These are phyloP conservation scores for Pseudogymnoascus sp. DNA, from an alignment of 2,329 filamentous ascomycete genomes.

Conservation along the genomic window DNA sequence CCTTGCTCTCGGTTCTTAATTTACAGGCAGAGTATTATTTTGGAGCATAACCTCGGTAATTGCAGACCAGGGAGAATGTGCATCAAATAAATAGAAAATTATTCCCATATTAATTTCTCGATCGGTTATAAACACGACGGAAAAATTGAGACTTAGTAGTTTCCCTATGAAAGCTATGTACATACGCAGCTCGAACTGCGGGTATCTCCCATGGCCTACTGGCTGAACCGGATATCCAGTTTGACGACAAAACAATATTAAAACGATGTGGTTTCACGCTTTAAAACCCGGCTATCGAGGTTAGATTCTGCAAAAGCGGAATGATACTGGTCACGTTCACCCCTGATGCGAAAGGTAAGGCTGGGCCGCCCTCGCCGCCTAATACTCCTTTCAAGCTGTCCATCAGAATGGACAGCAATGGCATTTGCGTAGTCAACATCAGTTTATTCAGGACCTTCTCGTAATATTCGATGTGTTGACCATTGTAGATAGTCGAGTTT, in stretches of 20 bases:
- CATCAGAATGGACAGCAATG: neutral
- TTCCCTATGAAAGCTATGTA: neutral
- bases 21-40: neutral
- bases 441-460: conserved; percentile 31
- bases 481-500: conserved; percentile 35
- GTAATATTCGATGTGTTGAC: conserved; percentile 36
- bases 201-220: neutral
- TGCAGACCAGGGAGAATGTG: neutral
- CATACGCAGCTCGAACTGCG: neutral
- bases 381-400: neutral
- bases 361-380: neutral
- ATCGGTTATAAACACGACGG: neutral
- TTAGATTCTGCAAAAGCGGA: neutral
- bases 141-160: neutral
- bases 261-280: neutral
- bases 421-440: neutral
- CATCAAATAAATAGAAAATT: neutral
- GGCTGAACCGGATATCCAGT: neutral
- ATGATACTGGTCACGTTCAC: neutral
- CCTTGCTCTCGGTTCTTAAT: neutral
- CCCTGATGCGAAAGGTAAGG: neutral
- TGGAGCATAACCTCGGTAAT: neutral
- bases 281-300: neutral
- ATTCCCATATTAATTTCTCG: neutral
- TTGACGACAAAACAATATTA: neutral